Base-by-base conservation (phyloP, 2,329 filamentous ascomycete genomes). In the Fusarium sp. region DNA sequence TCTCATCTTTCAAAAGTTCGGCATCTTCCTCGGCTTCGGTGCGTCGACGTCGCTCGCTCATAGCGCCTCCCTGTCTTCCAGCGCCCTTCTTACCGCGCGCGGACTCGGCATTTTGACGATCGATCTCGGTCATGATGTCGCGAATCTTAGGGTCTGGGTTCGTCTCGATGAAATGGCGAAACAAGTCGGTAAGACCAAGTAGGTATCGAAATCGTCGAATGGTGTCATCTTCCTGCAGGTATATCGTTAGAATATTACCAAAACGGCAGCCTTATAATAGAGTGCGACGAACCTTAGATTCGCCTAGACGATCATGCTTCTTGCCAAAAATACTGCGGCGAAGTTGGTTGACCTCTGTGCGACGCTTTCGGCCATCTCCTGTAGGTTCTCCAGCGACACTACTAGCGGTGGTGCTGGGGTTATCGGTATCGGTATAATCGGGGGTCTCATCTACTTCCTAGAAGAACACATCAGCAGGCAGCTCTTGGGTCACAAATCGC, bases 1-100 rank as follows among this genome's bases (percentile, higher is more conserved):
- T 96, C 82, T 98, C 96, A 75, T 98, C 95, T 73, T 94, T 89
- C 65, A 91, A 81, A 34, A 91, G 75, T 81, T 99, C 97, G 3
- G 94, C 96, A 77, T 99, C 96, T 84, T 99, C 96, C 79, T 99
- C 96, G 75, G 97, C 94, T 80, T 99, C 96, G 3, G 96, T 99
- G 77, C 95, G 91, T 75, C 96, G 91, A 71, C 91, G 89, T 69
- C 94, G 88, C 57, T 93, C 92, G 50, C 87, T 91, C 60, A 87
- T 89, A 33, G 94, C 94, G 59, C 95, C 95, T 60, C 95, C 94
- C 79, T 97, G 93, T 72, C 95, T 91, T 63, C 89, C 86, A 53
- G 89, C 89, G 39, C 88, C 91, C 73, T 94, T 94, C 80, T 93
- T 94, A 11, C 85, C 85, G 68, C 87, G 91, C 39, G 85, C 84